phyloP scores from a whole-genome alignment of 768 basidiomycete genomes.

The Auricularia cornea region DNA sequence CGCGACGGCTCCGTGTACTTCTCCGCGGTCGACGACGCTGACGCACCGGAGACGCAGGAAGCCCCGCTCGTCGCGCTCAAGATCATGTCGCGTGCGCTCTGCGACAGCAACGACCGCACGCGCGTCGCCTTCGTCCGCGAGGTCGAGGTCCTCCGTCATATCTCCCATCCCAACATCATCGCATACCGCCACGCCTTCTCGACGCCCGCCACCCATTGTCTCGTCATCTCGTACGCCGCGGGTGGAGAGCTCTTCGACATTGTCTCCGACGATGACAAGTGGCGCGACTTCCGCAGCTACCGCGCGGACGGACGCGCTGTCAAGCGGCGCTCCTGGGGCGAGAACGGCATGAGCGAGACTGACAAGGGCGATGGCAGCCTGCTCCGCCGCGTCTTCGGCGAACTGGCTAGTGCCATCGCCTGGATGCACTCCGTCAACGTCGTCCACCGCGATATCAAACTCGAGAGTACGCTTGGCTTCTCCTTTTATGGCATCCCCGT shows the following conservation, averaged over 20 bases:
- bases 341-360: neutral
- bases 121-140: slow-evolving; percentile 72
- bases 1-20: slow-evolving; percentile 4
- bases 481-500: neutral
- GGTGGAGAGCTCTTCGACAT: slow-evolving; percentile 80
- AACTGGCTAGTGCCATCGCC: slow-evolving; percentile 67
- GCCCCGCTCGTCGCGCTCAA: slow-evolving; percentile 47
- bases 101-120: slow-evolving; percentile 57
- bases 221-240: slow-evolving; percentile 65
- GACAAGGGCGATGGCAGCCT: slow-evolving; percentile 22
- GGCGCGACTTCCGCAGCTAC: slow-evolving; percentile 19
- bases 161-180: slow-evolving; percentile 75
- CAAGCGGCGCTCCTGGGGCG: neutral
- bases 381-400: slow-evolving; percentile 62
- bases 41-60: slow-evolving; percentile 8
- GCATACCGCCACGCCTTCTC: slow-evolving; percentile 63
- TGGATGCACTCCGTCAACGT: slow-evolving; percentile 85
- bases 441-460: slow-evolving; percentile 88
- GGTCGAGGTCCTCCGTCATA: slow-evolving; percentile 78
- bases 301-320: neutral
- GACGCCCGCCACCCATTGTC: slow-evolving; percentile 62
- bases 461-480: slow-evolving; percentile 37
- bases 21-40: slow-evolving; percentile 33
- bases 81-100: slow-evolving; percentile 36
- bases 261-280: slow-evolving; percentile 44